These are phyloP conservation scores for Botrytis cinerea DNA, from an alignment of 2,329 filamentous ascomycete genomes.

Conservation along the genomic window DNA sequence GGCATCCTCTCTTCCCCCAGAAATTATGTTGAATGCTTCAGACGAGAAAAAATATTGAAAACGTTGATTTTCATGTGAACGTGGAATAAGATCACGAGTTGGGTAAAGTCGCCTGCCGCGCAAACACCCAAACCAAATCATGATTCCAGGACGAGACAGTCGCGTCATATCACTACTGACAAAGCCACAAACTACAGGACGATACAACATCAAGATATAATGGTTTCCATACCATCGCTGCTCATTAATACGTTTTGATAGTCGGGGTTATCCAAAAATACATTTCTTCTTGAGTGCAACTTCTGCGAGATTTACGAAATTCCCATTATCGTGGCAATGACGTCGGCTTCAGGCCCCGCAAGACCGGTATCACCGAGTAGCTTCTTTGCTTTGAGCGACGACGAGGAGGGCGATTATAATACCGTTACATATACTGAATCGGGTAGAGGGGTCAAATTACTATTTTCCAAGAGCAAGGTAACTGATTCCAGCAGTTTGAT, in stretches of 20 bases:
- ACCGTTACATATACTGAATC: conserved; percentile 81
- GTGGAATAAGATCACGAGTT: conserved; percentile 8
- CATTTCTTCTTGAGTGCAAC: neutral
- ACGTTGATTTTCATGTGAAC: conserved; percentile 1
- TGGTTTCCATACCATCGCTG: neutral
- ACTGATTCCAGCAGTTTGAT: conserved; percentile 30
- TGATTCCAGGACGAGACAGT: conserved; percentile 10
- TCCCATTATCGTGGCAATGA: conserved; percentile 33
- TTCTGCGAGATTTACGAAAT: neutral
- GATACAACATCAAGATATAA: conserved; percentile 7
- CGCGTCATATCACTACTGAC: neutral
- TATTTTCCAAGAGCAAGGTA: conserved; percentile 97
- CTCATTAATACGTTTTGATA: neutral
- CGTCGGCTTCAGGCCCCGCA: conserved; percentile 37
- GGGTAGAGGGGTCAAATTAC: conserved; percentile 83
- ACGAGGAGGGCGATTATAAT: conserved; percentile 93
- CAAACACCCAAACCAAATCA: neutral
- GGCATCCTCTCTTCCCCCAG: neutral
- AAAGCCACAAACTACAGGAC: neutral
- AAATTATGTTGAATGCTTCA: neutral
- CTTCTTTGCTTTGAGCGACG: conserved; percentile 95
- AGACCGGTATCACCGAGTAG: conserved; percentile 71
- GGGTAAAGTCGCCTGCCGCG: conserved; percentile 18
- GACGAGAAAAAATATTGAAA: neutral
- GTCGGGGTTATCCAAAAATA: neutral